Base-by-base conservation (phyloP, 345 rosid genomes). In the Eutrema japonicum region DNA sequence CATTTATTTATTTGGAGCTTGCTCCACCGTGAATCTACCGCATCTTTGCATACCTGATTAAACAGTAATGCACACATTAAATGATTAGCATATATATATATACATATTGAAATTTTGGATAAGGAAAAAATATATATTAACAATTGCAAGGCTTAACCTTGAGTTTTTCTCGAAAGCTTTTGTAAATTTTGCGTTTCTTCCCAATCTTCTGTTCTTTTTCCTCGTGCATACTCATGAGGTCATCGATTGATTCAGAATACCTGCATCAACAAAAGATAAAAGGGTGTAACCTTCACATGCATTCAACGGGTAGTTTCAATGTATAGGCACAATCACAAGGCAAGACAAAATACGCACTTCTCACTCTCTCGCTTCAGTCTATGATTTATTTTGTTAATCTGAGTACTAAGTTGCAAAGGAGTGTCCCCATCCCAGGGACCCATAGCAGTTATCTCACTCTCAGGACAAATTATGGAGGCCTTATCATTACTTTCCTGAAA, bases 381-480 rank as follows among this genome's bases (percentile, higher is more conserved):
- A 71, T 87, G 85, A 57, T 77, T 90, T 75, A 84, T 71, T 74
- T 71, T 85, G 72, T 77, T 82, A 42, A 87, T 71, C 48, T 81
- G 86, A 53, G 89, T 85, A 48, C 87, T 91, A 29, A 93, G 87
- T 72, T 91, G 88, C 75, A 86, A 86, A 33, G 94, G 88, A 6
- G 84, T 84, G 70, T 85, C 65, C 48, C 84, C 91, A 65, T 87
- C 96, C 83, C 82, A 81, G 49, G 78, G 87, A 68, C 90, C 97
- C 49, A 87, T 80, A 79, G 86, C 87, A 83, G 80, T 77, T 74
- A 93, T 80, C 71, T 90, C 98, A 82, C 79, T 80, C 83, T 89
- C 98, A 47, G 87, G 88, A 80, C 92, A 90, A 69, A 93, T 90
- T 70, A 84, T 84, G 62, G 98, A 93, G 78, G 97, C 98, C 82